Conservation (phyloP, 2,329 filamentous ascomycete genomes). For the Pyricularia sp. region DNA sequence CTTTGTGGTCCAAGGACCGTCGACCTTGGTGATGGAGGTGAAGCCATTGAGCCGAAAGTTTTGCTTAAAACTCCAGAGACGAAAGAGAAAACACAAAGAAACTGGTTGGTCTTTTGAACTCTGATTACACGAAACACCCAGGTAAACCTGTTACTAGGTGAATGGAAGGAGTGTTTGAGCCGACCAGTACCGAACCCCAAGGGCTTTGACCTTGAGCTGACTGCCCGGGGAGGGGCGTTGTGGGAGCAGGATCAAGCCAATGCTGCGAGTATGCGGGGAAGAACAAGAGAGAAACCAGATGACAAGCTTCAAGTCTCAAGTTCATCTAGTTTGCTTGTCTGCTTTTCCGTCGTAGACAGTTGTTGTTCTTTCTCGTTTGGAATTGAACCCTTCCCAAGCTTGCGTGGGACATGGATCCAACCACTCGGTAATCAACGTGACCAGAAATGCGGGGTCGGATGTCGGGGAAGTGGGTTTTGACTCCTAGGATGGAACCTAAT, state of each 20-base stretch:
- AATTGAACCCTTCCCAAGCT: background rate
- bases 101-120: background rate
- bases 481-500: background rate
- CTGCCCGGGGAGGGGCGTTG: background rate
- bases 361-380: background rate
- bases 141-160: background rate
- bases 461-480: background rate
- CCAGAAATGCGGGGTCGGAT: background rate
- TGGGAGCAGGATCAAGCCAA: background rate
- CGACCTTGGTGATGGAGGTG: constrained; percentile 1
- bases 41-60: background rate
- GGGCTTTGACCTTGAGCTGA: background rate
- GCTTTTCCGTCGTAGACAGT: background rate
- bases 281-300: background rate
- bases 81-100: background rate
- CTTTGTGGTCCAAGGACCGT: background rate
- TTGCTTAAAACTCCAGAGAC: background rate
- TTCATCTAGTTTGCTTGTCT: background rate
- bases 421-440: background rate
- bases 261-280: background rate
- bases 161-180: background rate
- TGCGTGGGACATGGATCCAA: background rate
- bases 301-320: background rate
- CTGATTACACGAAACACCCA: background rate
- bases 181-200: background rate